These are phyloP conservation scores for Amylocystis lapponica DNA, from an alignment of 768 basidiomycete genomes.

Conservation along the genomic window DNA sequence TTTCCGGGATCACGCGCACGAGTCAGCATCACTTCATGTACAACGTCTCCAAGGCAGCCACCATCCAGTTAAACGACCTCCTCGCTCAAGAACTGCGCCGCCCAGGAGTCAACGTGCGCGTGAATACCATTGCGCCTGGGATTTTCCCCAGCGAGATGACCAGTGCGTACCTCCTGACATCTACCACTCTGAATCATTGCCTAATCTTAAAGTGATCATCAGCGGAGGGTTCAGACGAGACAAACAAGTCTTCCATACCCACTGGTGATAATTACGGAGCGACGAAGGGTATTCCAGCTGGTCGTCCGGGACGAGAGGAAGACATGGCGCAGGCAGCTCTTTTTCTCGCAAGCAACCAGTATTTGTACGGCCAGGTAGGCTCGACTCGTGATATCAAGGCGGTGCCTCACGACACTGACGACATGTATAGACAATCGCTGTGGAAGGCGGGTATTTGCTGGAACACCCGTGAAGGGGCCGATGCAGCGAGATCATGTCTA, in stretches of 20 bases:
- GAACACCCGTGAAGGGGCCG: constrained; percentile 24
- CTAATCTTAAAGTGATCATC: background rate
- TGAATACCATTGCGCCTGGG: constrained; percentile 31
- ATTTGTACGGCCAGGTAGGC: constrained; percentile 31
- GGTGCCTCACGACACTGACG: background rate
- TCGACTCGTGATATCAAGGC: background rate
- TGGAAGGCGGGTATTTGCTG: constrained; percentile 25
- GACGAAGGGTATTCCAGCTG: constrained; percentile 31
- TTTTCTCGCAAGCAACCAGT: constrained; percentile 27
- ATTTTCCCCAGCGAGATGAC: constrained; percentile 35
- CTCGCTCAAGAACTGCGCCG: constrained; percentile 32
- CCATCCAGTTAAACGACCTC: constrained; percentile 29
- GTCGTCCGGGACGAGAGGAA: constrained; percentile 28
- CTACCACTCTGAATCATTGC: background rate
- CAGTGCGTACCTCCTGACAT: constrained; percentile 9
- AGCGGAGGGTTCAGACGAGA: constrained; percentile 23
- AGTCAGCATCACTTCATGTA: constrained; percentile 40
- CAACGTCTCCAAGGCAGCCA: constrained; percentile 37
- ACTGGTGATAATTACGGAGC: constrained; percentile 23
- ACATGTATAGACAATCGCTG: constrained; percentile 13
- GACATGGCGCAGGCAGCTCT: constrained; percentile 32
- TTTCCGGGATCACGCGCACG: constrained; percentile 36
- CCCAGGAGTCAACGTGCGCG: constrained; percentile 26
- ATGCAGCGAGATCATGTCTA: too few species aligned
- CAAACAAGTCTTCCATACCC: constrained; percentile 28